phyloP scores from a whole-genome alignment of 2,329 filamentous ascomycete genomes.

The Clarireedia hainanense region DNA sequence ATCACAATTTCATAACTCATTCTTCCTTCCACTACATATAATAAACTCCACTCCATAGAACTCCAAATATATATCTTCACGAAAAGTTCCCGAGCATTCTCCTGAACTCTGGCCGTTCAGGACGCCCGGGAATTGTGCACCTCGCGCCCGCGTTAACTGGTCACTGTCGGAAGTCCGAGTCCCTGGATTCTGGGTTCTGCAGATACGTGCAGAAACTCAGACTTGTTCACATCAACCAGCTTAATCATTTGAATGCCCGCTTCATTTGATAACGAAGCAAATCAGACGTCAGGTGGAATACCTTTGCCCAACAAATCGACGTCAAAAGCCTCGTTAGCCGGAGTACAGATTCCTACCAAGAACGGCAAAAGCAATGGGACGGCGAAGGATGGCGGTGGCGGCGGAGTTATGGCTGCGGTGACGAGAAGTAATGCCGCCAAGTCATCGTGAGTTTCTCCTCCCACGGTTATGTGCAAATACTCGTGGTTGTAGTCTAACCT shows the following conservation, averaged over 20 bases:
- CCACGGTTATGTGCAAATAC: not conserved
- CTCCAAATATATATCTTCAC: not conserved
- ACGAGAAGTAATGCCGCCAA: conserved; percentile 27
- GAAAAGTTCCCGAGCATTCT: conserved; percentile 17
- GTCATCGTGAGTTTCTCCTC: conserved; percentile 22
- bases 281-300: conserved; percentile 16
- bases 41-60: not conserved
- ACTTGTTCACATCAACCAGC: not conserved
- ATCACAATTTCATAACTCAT: not conserved
- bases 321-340: conserved; percentile 21
- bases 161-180: not conserved
- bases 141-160: not conserved
- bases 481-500: conserved; percentile 1
- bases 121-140: conserved; percentile 18
- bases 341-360: conserved; percentile 24
- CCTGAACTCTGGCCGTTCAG: conserved; percentile 21
- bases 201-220: not conserved
- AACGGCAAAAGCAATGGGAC: conserved; percentile 29
- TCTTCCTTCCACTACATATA: not conserved
- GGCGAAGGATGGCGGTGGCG: conserved; percentile 25
- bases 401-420: conserved; percentile 25
- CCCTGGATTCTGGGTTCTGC: conserved; percentile 11
- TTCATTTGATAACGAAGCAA: conserved; percentile 29
- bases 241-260: conserved; percentile 31
- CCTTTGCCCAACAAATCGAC: conserved; percentile 19